Conservation (phyloP, 208 protist species). For the Trichomonas tenax region DNA sequence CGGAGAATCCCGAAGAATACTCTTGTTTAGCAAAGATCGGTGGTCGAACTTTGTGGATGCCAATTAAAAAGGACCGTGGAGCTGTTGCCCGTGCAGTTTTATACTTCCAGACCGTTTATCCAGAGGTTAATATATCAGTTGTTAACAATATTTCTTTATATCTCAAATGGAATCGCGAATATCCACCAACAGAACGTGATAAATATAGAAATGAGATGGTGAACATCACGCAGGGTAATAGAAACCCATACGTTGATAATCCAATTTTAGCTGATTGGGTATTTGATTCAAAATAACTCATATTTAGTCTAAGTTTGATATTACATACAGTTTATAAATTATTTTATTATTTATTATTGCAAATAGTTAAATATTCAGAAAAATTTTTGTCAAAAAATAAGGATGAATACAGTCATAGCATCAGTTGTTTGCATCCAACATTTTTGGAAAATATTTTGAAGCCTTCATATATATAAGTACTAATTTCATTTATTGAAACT, state of each 20-base stretch:
- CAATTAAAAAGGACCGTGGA: neutral
- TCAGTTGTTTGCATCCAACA: too few species aligned
- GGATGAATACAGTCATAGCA: too few species aligned
- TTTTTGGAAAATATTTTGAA: too few species aligned
- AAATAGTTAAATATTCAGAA: too few species aligned
- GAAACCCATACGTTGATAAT: slow-evolving; percentile 15
- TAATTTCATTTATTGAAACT: too few species aligned
- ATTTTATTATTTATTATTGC: too few species aligned
- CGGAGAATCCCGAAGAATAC: neutral
- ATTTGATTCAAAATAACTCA: neutral
- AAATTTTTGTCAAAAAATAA: too few species aligned
- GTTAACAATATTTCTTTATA: neutral
- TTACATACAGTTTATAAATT: too few species aligned
- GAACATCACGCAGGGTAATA: neutral
- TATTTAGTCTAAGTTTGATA: too few species aligned
- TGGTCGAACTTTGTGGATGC: neutral
- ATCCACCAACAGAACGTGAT: neutral
- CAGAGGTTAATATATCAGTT: neutral
- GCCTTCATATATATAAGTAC: too few species aligned
- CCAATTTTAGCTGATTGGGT: neutral
- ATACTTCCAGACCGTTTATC: neutral
- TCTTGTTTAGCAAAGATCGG: neutral
- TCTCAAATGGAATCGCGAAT: neutral
- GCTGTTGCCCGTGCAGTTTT: neutral
- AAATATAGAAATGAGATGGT: neutral